Conservation (phyloP, 1,139 yeast species). For the Zygosaccharomyces sapae region DNA sequence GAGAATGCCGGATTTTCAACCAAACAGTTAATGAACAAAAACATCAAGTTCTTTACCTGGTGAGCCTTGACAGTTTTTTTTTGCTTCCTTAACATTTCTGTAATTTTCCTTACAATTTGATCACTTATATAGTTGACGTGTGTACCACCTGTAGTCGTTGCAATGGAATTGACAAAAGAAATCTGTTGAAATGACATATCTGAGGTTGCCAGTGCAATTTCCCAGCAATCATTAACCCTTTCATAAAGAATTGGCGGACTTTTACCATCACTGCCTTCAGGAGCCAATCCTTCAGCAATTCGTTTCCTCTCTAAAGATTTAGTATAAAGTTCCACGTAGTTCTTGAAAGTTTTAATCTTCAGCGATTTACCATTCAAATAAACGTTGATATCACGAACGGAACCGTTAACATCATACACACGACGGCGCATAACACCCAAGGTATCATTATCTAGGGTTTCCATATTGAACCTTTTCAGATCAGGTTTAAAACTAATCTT, state of each 20-base stretch:
- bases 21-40: conserved; percentile 83
- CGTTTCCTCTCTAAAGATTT: conserved; percentile 55
- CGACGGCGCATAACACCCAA: conserved; percentile 85
- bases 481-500: conserved; percentile 90
- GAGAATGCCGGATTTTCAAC: conserved; percentile 97
- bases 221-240: conserved; percentile 81
- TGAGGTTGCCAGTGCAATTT: conserved; percentile 89
- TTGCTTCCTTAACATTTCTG: conserved; percentile 71
- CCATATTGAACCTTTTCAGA: conserved; percentile 79
- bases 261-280: conserved; percentile 39
- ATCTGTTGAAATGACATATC: conserved; percentile 90
- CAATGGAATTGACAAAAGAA: conserved; percentile 95
- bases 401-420: conserved; percentile 93
- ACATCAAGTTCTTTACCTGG: conserved; percentile 87
- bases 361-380: conserved; percentile 72
- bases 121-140: conserved; percentile 87
- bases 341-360: conserved; percentile 69
- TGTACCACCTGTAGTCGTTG: conserved; percentile 96
- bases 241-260: conserved; percentile 73
- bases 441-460: conserved; percentile 70
- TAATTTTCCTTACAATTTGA: conserved; percentile 72
- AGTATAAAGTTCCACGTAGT: conserved; percentile 85
- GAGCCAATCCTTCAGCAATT: conserved; percentile 38
- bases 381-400: conserved; percentile 81
- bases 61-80: conserved; percentile 78